phyloP scores from a whole-genome alignment of 2,329 filamentous ascomycete genomes.

The Trichoderma lentiforme region DNA sequence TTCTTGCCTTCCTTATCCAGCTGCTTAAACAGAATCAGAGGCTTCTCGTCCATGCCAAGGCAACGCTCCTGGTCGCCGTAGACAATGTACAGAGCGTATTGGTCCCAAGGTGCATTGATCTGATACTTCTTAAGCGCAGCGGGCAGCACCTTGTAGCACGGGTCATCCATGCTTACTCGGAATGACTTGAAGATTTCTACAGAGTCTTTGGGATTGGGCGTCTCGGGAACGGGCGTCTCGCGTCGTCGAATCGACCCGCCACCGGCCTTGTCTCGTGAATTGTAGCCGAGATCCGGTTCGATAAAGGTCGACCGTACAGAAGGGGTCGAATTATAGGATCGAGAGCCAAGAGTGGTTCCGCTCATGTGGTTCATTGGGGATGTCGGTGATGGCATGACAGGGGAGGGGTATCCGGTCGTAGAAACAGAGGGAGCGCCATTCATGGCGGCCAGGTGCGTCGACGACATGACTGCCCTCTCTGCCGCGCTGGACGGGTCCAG shows the following conservation, averaged over 20 bases:
- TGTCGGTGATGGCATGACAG: slow-evolving; percentile 68
- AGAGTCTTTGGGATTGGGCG: slow-evolving; percentile 54
- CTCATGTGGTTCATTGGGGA: slow-evolving; percentile 57
- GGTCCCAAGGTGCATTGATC: slow-evolving; percentile 95
- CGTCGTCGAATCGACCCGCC: slow-evolving; percentile 41
- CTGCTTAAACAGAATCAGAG: slow-evolving; percentile 94
- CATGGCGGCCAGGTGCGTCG: slow-evolving; percentile 67
- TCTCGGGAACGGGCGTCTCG: slow-evolving; percentile 62
- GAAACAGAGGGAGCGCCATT: slow-evolving; percentile 57
- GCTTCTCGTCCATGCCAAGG: slow-evolving; percentile 86
- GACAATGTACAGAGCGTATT: slow-evolving; percentile 97
- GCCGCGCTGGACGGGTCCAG: slow-evolving; percentile 68
- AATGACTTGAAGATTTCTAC: slow-evolving; percentile 99
- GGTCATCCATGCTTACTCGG: slow-evolving; percentile 95
- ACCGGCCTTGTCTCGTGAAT: slow-evolving; percentile 30
- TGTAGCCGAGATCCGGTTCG: slow-evolving; percentile 42
- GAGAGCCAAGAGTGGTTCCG: slow-evolving; percentile 57
- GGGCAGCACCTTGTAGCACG: slow-evolving; percentile 93
- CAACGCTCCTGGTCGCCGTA: slow-evolving; percentile 98
- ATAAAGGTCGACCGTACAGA: slow-evolving; percentile 55
- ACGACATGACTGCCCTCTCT: slow-evolving; percentile 62
- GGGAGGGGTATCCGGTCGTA: slow-evolving; percentile 51
- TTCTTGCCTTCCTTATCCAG: slow-evolving; percentile 95
- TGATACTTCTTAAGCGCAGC: slow-evolving; percentile 97
- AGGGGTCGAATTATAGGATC: slow-evolving; percentile 57